These are phyloP conservation scores for Syzygium aqueum DNA, from an alignment of 345 rosid species.

Conservation along the genomic window DNA sequence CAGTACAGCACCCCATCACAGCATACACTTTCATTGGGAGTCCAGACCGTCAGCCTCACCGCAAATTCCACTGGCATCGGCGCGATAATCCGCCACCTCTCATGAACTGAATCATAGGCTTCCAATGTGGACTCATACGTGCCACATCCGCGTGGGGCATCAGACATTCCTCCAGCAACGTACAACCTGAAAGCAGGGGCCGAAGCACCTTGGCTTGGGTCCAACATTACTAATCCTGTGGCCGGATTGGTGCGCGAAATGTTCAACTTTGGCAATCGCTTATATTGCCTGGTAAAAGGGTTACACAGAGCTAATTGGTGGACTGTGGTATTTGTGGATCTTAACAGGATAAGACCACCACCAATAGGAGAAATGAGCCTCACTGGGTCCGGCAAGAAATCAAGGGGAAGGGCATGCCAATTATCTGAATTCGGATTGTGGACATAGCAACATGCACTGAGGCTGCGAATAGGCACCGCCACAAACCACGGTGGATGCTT, in stretches of 20 bases:
- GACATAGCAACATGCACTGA: constrained; percentile 14
- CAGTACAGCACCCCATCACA: constrained; percentile 32
- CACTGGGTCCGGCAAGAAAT: constrained; percentile 19
- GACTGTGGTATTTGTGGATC: constrained; percentile 14
- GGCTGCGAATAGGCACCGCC: constrained; percentile 35
- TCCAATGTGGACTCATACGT: constrained; percentile 32
- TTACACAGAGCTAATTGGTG: constrained; percentile 28
- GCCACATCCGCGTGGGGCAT: constrained; percentile 13
- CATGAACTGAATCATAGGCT: constrained; percentile 26
- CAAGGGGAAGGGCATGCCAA: constrained; percentile 32
- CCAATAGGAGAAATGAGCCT: constrained; percentile 25
- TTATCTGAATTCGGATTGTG: constrained; percentile 22
- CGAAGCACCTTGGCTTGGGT: neutral
- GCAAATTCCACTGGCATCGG: constrained; percentile 36
- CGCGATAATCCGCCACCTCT: constrained; percentile 22
- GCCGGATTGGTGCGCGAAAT: constrained; percentile 36
- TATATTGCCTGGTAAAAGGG: constrained; percentile 31
- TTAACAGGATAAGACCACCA: constrained; percentile 24
- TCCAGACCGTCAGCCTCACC: constrained; percentile 52
- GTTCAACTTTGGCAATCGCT: constrained; percentile 26
- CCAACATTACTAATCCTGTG: constrained; percentile 21
- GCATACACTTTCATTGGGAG: constrained; percentile 38
- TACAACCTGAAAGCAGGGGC: constrained; percentile 19
- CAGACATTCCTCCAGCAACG: constrained; percentile 55
- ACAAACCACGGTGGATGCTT: constrained; percentile 35